These are phyloP conservation scores for Malus sieversii DNA, from an alignment of 306 rosid genomes.

Conservation along the genomic window DNA sequence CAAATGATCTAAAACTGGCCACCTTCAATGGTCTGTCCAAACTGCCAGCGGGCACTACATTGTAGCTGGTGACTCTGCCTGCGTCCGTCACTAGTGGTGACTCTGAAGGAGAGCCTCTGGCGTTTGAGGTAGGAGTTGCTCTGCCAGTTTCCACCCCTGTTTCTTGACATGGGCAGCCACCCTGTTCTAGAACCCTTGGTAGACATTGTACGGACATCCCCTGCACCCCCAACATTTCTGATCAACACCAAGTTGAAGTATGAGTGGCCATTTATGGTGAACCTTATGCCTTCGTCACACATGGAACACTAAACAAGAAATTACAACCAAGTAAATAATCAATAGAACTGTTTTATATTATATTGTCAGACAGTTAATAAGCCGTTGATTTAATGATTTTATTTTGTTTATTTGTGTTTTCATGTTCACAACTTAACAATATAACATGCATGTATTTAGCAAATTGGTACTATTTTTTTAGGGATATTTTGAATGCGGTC, in stretches of 20 bases:
- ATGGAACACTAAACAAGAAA: slow-evolving; percentile 17
- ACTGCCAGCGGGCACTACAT: slow-evolving; percentile 22
- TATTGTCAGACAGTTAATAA: not conserved
- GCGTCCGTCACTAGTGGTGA: slow-evolving; percentile 26
- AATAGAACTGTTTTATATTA: not conserved
- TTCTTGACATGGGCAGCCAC: slow-evolving; percentile 35
- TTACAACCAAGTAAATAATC: not conserved
- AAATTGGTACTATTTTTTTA: too few species aligned
- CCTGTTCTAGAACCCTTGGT: slow-evolving; percentile 24
- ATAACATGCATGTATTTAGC: too few species aligned
- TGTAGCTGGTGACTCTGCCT: slow-evolving; percentile 11
- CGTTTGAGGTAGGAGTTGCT: slow-evolving; percentile 32
- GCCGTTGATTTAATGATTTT: not conserved
- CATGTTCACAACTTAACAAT: not conserved
- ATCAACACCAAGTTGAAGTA: slow-evolving; percentile 34
- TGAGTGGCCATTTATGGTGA: slow-evolving; percentile 38
- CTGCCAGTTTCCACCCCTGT: slow-evolving; percentile 43
- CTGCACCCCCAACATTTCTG: slow-evolving; percentile 30
- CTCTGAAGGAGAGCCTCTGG: slow-evolving; percentile 29
- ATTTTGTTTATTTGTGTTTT: not conserved
- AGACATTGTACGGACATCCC: slow-evolving; percentile 18
- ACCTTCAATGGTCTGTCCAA: slow-evolving; percentile 40
- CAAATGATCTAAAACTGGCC: slow-evolving; percentile 14
- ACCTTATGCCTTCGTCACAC: slow-evolving; percentile 36
- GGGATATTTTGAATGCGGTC: too few species aligned